Evolutionary conservation across 768 basidiomycete species (phyloP), one percentile per base, ranked within the genome.

Genomic region (Clathrus columnatus): DNA sequence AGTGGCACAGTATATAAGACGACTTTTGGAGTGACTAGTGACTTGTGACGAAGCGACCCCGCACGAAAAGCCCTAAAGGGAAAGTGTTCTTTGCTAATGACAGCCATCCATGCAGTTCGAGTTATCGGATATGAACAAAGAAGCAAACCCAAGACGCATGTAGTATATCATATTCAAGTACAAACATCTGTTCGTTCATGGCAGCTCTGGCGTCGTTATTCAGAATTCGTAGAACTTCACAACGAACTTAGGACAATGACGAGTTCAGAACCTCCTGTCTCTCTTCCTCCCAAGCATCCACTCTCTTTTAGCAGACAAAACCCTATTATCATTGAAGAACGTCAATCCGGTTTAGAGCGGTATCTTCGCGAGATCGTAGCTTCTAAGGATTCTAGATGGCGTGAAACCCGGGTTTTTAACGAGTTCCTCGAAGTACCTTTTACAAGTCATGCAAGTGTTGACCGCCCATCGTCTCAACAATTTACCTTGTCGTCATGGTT

Each of bases 201-300:
- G 93, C 82, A 86, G 56, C 88, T 96, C 77, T 89, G 87, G 83
- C 77, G 87, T 56, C 87, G 95, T 49, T 98, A 97, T 72, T 93
- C 91, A 43, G 92, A 96, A 71, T 98, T 98, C 71, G 83, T 80
- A 65, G 84, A 90, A 62, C 82, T 98, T 6, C 80, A 94, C 68
- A 78, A 79, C 7, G 87, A 93, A 63, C 81, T 96, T 62, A 77
- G 78, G 24, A 84, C 86, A 65, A 79, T 84, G n/a, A 80, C 80
- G n/a, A 84, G 84, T 16, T 78, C 82, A n/a, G 70, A 84, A 18
- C 91, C 93, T 10, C 93, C 94, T 11, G 77, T 70, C 17, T 58
- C 75, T n/a, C 79, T 97, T 18, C 95, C 95, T 32, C 82, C 86
- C 8, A 98, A 98, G 70, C 87, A 89, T 65, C 70, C 80, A 44